A percentile compares a stretch with the other conserved stretches of the same genome.
Evolutionary conservation across 1,139 yeast species (phyloP).

Genomic region (Saccharomyces hybrid): DNA sequence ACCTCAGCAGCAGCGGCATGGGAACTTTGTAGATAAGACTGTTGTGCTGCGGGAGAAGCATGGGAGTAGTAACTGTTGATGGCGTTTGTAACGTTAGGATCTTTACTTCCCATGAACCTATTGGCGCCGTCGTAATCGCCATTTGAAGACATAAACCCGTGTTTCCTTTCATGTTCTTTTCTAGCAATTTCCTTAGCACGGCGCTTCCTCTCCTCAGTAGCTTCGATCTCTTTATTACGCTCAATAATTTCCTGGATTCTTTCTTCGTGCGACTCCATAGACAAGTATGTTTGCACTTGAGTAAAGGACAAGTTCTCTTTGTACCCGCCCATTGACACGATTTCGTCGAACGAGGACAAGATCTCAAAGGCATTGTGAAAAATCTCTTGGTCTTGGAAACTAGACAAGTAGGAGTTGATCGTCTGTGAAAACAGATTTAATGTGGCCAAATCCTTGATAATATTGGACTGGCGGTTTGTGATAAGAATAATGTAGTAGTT

Average conservation of each 20-base stretch:
- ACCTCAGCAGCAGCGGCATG: conserved; percentile 1
- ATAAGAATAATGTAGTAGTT: conserved; percentile 87
- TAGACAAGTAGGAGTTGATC: conserved; percentile 65
- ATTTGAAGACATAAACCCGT: conserved; percentile 23
- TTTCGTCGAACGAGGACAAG: conserved; percentile 89
- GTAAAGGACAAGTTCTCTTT: conserved; percentile 76
- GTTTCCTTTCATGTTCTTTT: conserved; percentile 65
- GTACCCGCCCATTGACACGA: conserved; percentile 79
- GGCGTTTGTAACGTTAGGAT: conserved; percentile 30
- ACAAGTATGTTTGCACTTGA: conserved; percentile 84
- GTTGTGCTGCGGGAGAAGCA: conserved; percentile 33
- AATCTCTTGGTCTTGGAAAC: conserved; percentile 76
- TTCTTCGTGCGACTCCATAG: conserved; percentile 98
- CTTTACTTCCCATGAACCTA: conserved; percentile 23
- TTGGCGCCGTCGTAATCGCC: conserved; percentile 14
- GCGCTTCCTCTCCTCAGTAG: conserved; percentile 93
- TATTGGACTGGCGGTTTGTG: conserved; percentile 87
- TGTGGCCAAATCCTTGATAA: conserved; percentile 90
- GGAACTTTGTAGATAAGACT: conserved; percentile 27
- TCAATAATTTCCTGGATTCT: conserved; percentile 97
- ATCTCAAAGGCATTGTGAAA: conserved; percentile 82
- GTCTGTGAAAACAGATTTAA: conserved; percentile 79
- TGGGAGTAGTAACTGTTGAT: conserved; percentile 33
- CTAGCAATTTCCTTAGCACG: conserved; percentile 93
- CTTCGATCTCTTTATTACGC: conserved; percentile 93